A percentile compares a stretch with the other conserved stretches of the same genome.
phyloP scores from a whole-genome alignment of 164 flowering plant species.

The Akebia trifoliata region DNA sequence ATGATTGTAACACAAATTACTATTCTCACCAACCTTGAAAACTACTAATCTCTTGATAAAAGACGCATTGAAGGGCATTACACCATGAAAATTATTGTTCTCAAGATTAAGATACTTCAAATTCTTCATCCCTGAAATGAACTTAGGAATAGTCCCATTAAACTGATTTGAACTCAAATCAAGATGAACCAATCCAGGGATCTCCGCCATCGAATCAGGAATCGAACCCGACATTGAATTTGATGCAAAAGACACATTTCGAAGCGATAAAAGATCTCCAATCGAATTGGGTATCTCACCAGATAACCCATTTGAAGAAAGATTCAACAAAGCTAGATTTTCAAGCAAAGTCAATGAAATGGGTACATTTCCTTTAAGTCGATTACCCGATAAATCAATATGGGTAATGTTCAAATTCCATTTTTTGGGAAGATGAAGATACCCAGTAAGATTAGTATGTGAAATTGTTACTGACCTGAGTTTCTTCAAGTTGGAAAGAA shows the following conservation, averaged over 20 bases:
- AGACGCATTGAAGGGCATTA: constrained; percentile 73
- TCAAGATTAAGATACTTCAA: constrained; percentile 75
- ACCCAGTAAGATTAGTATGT: constrained; percentile 68
- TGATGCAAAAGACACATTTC: constrained; percentile 53
- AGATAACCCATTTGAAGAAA: constrained; percentile 54
- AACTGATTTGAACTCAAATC: constrained; percentile 88
- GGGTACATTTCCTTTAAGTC: constrained; percentile 61
- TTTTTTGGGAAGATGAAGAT: constrained; percentile 43
- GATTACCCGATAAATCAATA: constrained; percentile 69
- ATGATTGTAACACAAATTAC: constrained; percentile 74
- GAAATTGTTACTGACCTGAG: constrained; percentile 60
- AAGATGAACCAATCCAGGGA: constrained; percentile 49
- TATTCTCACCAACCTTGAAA: constrained; percentile 69
- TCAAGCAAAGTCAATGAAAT: constrained; percentile 42
- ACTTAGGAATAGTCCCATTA: constrained; percentile 76
- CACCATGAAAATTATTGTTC: constrained; percentile 70
- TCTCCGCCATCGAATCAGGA: constrained; percentile 54
- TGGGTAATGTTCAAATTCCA: constrained; percentile 52
- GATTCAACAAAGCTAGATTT: constrained; percentile 46
- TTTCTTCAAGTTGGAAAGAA: constrained; percentile 48
- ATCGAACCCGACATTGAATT: constrained; percentile 73
- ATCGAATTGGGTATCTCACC: constrained; percentile 61
- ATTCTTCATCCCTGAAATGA: constrained; percentile 48
- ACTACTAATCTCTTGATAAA: constrained; percentile 56
- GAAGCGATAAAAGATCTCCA: constrained; percentile 61